A percentile compares a stretch with the other conserved stretches of the same genome.
phyloP scores from a whole-genome alignment of 805 yeast species.

The Tetrapisispora taiwanensis region DNA sequence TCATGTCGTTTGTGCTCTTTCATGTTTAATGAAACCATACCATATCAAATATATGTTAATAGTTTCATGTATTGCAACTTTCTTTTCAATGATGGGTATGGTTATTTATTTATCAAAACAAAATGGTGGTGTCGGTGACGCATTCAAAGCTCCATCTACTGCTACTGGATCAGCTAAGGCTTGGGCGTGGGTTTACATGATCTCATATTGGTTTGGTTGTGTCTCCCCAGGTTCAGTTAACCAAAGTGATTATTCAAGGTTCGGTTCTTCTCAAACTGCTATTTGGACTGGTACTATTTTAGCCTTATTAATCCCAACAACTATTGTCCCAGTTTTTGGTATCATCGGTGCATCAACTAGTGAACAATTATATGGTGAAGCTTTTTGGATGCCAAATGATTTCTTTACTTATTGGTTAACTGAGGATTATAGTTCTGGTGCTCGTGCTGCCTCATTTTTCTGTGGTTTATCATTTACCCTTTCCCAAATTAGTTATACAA shows the following conservation, averaged over 20 bases:
- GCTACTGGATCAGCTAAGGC: conserved; percentile 31
- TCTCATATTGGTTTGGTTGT: conserved; percentile 35
- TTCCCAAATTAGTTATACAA: conserved; percentile 33
- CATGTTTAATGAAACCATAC: conserved; percentile 36
- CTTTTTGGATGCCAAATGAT: conserved; percentile 32
- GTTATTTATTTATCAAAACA: conserved; percentile 27
- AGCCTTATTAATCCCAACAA: conserved; percentile 31
- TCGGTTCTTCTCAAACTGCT: conserved; percentile 27
- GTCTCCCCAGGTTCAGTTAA: conserved; percentile 34
- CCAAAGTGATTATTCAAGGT: conserved; percentile 34
- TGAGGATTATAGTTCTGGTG: conserved; percentile 26
- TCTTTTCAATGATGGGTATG: conserved; percentile 35
- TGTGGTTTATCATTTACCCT: conserved; percentile 31
- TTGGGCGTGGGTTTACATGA: conserved; percentile 36
- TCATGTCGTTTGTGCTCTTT: conserved; percentile 35
- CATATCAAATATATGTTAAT: conserved; percentile 31
- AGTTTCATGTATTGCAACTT: conserved; percentile 29
- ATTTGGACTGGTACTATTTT: conserved; percentile 28
- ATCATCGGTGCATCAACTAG: conserved; percentile 35
- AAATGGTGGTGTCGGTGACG: conserved; percentile 30
- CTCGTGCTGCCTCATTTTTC: conserved; percentile 34
- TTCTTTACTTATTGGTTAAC: conserved; percentile 25
- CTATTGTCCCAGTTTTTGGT: conserved; percentile 36
- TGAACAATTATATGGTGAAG: conserved; percentile 27
- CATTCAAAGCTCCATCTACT: conserved; percentile 24